A percentile compares a stretch with the other conserved stretches of the same genome.
These are phyloP conservation scores for Coemansia sp. DNA, from an alignment of 192 early-diverging fungal species.

Conservation along the genomic window DNA sequence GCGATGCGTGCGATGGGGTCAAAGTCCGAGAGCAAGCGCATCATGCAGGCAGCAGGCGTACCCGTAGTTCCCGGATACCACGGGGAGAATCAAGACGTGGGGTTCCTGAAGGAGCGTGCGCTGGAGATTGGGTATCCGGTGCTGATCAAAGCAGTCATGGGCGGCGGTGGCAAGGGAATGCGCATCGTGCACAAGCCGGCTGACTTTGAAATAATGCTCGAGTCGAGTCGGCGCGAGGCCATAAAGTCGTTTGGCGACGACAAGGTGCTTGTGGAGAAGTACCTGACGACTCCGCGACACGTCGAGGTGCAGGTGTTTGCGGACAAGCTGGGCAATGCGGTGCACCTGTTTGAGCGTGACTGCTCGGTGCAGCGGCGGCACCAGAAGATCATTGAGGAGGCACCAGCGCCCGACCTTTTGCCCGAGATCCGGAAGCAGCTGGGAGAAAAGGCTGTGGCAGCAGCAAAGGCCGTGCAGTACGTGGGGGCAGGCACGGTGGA, in stretches of 20 bases:
- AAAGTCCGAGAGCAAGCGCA: slow-evolving; percentile 75
- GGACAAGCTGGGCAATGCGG: slow-evolving; percentile 65
- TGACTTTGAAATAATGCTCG: slow-evolving; percentile 71
- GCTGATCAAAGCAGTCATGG: slow-evolving; percentile 78
- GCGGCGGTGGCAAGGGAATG: slow-evolving; percentile 84
- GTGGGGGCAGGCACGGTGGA: slow-evolving; percentile 76
- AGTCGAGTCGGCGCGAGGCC: slow-evolving; percentile 77
- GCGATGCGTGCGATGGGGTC: slow-evolving; percentile 78
- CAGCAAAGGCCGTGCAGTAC: slow-evolving; percentile 70
- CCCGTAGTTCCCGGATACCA: slow-evolving; percentile 82
- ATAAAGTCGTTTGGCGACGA: slow-evolving; percentile 84
- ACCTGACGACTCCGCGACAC: slow-evolving; percentile 76
- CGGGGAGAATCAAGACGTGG: slow-evolving; percentile 68
- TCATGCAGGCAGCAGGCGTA: slow-evolving; percentile 68
- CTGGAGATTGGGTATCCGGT: slow-evolving; percentile 71
- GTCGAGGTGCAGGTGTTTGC: slow-evolving; percentile 76
- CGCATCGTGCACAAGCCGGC: slow-evolving; percentile 65
- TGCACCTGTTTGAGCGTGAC: slow-evolving; percentile 88
- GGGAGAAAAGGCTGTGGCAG: slow-evolving; percentile 73
- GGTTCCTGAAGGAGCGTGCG: slow-evolving; percentile 72
- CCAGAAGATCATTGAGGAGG: slow-evolving; percentile 82
- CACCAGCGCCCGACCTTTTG: slow-evolving; percentile 72
- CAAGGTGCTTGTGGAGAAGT: slow-evolving; percentile 88
- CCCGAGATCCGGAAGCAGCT: slow-evolving; percentile 60
- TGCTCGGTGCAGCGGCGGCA: slow-evolving; percentile 81